Base-by-base conservation (phyloP, 2,329 filamentous ascomycete species). In the Sclerotinia glacialis region DNA sequence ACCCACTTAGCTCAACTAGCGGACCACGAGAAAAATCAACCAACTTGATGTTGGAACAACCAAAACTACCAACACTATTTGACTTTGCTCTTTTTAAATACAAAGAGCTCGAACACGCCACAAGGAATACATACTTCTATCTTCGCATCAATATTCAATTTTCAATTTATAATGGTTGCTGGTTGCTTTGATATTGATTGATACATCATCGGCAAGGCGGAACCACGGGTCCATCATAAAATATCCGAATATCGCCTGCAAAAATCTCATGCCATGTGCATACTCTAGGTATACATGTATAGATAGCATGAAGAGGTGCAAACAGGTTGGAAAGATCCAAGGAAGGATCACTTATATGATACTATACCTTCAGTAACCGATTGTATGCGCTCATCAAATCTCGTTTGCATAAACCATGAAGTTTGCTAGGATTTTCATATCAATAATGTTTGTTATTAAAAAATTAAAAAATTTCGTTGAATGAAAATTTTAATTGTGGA, bases 401-500 rank as follows among this genome's bases (percentile, higher is more conserved):
- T 49, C 21, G 6, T 23, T 46, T 59, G 40, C 55, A 59, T 31
- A 59, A n/a, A 46, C 26, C 40, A 28, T 44, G 7, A 28, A 46
- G 37, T n/a, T 18, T 23, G 16, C 23, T n/a, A 58, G 28, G 37
- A 58, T 58, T 28, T 31, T 58, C 16, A 14, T 2, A 26, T n/a
- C 16, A 18, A 37, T 3, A 12, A 37, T n/a, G n/a, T n/a, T n/a
- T n/a, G n/a, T n/a, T n/a, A n/a, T n/a, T n/a, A n/a, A n/a, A n/a
- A n/a, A n/a, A n/a, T n/a, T n/a, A n/a, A n/a, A n/a, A n/a, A n/a
- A n/a, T n/a, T n/a, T 12, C 11, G 9, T 37, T 37, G 34, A 37
- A 37, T 37, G 34, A 37, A 58, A 58, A 58, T 58, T 58, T 58
- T 44, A 58, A 44, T 58, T 44, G 55, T 58, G 55, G 55, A 42